These are phyloP conservation scores for Tetrastigma voinierianum DNA, from an alignment of 164 flowering plant genomes.

Conservation along the genomic window DNA sequence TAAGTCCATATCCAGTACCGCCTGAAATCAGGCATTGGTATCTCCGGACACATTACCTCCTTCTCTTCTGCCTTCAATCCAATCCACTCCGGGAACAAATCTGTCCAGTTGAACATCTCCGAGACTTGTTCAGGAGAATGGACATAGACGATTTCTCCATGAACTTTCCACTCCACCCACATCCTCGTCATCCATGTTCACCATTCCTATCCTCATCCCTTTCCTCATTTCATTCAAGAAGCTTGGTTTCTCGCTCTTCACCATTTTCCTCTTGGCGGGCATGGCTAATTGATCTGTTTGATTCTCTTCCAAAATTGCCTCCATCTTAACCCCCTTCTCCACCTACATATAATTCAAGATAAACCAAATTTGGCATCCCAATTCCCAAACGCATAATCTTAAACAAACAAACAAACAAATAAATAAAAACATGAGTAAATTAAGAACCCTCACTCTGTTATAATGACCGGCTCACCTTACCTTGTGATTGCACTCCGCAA, in stretches of 20 bases:
- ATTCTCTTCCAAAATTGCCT: constrained; percentile 44
- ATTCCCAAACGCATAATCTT: constrained; percentile 2
- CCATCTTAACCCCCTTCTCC: constrained; percentile 47
- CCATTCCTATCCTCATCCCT: constrained; percentile 55
- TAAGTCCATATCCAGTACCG: constrained; percentile 45
- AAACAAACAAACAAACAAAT: not conserved
- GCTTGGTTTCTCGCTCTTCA: constrained; percentile 49
- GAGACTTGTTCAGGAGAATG: constrained; percentile 52
- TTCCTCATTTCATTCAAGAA: constrained; percentile 40
- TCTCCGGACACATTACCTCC: constrained; percentile 75
- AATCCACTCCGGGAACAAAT: constrained; percentile 94
- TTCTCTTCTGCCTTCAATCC: constrained; percentile 89
- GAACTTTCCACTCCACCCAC: constrained; percentile 45
- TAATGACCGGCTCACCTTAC: constrained; percentile 73
- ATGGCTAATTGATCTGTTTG: not conserved
- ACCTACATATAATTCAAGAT: constrained; percentile 26
- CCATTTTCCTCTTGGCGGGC: constrained; percentile 15
- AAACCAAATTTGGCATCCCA: constrained; percentile 12
- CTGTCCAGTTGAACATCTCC: constrained; percentile 56
- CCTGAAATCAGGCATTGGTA: constrained; percentile 70
- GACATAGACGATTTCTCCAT: constrained; percentile 32
- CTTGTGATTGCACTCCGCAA: constrained; percentile 75
- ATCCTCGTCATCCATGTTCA: constrained; percentile 77
- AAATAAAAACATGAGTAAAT: not conserved
- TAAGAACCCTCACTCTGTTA: not conserved